Percentiles rank a stretch among this genome's conserved stretches.
Evolutionary conservation across 2,329 filamentous ascomycete species (phyloP).

Genomic region (Xylariaceae sp.): DNA sequence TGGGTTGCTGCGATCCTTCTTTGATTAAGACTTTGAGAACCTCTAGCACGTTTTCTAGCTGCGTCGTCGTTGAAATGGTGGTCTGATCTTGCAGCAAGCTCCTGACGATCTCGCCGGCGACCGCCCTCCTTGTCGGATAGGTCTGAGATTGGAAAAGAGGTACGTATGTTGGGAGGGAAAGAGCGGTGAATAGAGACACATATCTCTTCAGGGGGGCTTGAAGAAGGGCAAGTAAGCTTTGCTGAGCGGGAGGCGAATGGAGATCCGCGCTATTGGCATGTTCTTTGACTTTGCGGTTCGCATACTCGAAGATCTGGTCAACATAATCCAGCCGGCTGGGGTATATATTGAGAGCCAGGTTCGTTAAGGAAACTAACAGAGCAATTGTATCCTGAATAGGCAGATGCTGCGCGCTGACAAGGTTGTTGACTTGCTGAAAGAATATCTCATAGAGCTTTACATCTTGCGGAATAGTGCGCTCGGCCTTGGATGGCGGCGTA

Average conservation of each 20-base stretch:
- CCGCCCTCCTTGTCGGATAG: constrained; percentile 87
- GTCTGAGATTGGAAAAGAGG: constrained; percentile 89
- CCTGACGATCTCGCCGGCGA: constrained; percentile 86
- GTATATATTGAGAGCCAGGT: constrained; percentile 95
- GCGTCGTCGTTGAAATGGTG: constrained; percentile 74
- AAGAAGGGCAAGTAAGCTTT: constrained; percentile 87
- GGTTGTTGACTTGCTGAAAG: constrained; percentile 91
- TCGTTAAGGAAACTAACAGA: constrained; percentile 88
- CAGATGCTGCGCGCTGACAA: constrained; percentile 88
- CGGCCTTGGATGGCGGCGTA: constrained; percentile 41
- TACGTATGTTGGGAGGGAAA: constrained; percentile 90
- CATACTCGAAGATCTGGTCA: constrained; percentile 90
- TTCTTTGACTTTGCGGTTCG: constrained; percentile 82
- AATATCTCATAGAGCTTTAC: constrained; percentile 97
- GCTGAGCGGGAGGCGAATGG: constrained; percentile 85
- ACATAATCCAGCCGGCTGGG: constrained; percentile 92
- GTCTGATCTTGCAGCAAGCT: constrained; percentile 84
- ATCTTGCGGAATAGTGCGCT: constrained; percentile 69
- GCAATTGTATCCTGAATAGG: constrained; percentile 95
- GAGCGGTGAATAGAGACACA: constrained; percentile 91
- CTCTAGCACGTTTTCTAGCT: constrained; percentile 87
- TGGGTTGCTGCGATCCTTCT: constrained; percentile 84
- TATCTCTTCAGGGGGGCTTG: constrained; percentile 90
- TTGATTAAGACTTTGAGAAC: constrained; percentile 91
- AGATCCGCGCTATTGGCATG: constrained; percentile 95